Evolutionary conservation across 352 stramenopile genomes (phyloP).

Genomic region (Phytophthora meadii): DNA sequence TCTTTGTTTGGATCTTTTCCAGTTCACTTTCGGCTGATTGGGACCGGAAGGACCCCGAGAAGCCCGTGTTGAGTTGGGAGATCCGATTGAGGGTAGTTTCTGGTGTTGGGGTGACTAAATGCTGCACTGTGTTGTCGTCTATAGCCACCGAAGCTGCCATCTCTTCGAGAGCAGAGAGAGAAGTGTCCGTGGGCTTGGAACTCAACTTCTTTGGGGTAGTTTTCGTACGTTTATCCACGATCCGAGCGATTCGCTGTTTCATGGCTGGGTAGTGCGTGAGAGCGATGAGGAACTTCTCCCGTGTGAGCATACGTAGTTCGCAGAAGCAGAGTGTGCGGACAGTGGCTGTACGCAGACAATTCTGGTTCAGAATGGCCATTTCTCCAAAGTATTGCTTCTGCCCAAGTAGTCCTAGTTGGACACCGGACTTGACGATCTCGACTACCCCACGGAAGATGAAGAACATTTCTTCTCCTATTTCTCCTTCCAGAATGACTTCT

Average conservation of each 20-base stretch:
- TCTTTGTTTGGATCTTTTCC: constrained; percentile 73
- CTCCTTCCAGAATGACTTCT: constrained; percentile 81
- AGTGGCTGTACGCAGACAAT: constrained; percentile 73
- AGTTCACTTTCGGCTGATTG: constrained; percentile 73
- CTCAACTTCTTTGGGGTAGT: constrained; percentile 36
- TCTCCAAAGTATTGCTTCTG: constrained; percentile 89
- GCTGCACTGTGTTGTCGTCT: constrained; percentile 61
- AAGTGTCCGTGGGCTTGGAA: constrained; percentile 35
- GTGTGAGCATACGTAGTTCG: constrained; percentile 80
- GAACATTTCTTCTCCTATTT: constrained; percentile 88
- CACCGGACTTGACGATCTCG: constrained; percentile 64
- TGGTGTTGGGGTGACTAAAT: constrained; percentile 45
- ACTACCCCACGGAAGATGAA: constrained; percentile 86
- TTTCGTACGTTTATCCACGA: constrained; percentile 71
- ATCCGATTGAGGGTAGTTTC: constrained; percentile 76
- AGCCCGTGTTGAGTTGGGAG: constrained; percentile 90
- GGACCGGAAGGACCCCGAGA: constrained; percentile 76
- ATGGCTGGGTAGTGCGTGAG: constrained; percentile 77
- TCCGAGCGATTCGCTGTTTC: constrained; percentile 80
- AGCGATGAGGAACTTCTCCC: constrained; percentile 81
- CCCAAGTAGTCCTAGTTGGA: constrained; percentile 71
- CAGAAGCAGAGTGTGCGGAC: constrained; percentile 84
- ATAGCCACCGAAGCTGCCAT: constrained; percentile 56
- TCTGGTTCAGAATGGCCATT: constrained; percentile 84
- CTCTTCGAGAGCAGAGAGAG: constrained; percentile 55